Conservation (phyloP, 495 filamentous ascomycete genomes). For the Pseudoneurospora amorphoporcata region DNA sequence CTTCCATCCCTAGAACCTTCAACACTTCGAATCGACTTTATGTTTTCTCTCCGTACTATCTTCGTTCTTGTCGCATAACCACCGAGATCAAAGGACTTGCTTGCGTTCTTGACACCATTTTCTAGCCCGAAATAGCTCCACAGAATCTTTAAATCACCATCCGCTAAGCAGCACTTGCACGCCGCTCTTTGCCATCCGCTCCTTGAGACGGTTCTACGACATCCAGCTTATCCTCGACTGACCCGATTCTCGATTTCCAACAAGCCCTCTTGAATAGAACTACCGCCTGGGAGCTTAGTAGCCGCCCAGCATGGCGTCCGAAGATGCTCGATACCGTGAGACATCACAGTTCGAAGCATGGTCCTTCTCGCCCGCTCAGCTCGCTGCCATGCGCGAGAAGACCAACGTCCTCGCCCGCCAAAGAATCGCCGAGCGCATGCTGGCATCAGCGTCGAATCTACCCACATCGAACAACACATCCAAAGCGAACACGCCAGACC, state of each 20-base stretch:
- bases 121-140: not conserved
- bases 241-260: not conserved
- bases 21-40: not conserved
- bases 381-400: slow-evolving; percentile 56
- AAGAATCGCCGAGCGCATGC: slow-evolving; percentile 47
- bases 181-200: not conserved
- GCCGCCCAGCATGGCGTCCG: slow-evolving; percentile 37
- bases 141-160: not conserved
- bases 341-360: slow-evolving; percentile 85
- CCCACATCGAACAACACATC: slow-evolving; percentile 14
- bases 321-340: slow-evolving; percentile 85
- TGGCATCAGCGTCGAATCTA: slow-evolving; percentile 5
- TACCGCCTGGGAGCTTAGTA: not conserved
- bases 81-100: not conserved
- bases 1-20: not conserved
- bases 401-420: slow-evolving; percentile 68
- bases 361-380: slow-evolving; percentile 74
- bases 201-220: not conserved
- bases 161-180: not conserved
- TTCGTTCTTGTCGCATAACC: not conserved
- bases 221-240: not conserved
- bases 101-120: not conserved
- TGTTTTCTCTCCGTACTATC: not conserved
- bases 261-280: not conserved
- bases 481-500: slow-evolving; percentile 23